A percentile compares a stretch with the other conserved stretches of the same genome.
Evolutionary conservation across 257 asterid genomes (phyloP).

Genomic region (Lycium ferocissimum): DNA sequence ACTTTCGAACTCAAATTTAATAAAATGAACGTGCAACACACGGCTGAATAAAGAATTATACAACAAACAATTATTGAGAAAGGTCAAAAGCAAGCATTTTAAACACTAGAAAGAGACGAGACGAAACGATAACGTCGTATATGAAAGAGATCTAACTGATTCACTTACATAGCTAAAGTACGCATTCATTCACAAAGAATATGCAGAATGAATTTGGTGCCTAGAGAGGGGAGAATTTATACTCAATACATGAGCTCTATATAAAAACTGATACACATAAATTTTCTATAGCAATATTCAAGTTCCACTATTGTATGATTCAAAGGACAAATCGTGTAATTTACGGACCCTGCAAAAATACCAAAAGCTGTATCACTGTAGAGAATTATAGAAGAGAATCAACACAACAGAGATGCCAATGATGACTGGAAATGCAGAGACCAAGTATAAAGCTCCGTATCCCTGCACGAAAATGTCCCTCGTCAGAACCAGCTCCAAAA

Average conservation of each 20-base stretch:
- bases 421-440: slow-evolving; percentile 89
- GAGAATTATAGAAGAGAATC: slow-evolving; percentile 87
- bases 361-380: slow-evolving; percentile 52
- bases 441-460: slow-evolving; percentile 94
- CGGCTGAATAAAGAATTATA: background rate
- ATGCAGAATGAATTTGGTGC: background rate
- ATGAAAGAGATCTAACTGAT: slow-evolving; percentile 28
- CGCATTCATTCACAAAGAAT: background rate
- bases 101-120: background rate
- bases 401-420: slow-evolving; percentile 92
- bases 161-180: slow-evolving; percentile 5
- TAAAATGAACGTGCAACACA: slow-evolving; percentile 29
- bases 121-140: background rate
- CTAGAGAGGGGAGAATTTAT: background rate
- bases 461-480: slow-evolving; percentile 63
- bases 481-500: slow-evolving; percentile 33
- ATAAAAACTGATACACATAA: background rate
- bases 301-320: slow-evolving; percentile 1
- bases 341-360: slow-evolving; percentile 29
- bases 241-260: slow-evolving; percentile 18
- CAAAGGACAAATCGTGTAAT: background rate
- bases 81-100: background rate
- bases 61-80: slow-evolving; percentile 9
- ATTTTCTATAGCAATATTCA: background rate
- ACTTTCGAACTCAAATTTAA: background rate